Conservation (phyloP, 2,329 filamentous ascomycete species). For the Colletotrichum caudatum region DNA sequence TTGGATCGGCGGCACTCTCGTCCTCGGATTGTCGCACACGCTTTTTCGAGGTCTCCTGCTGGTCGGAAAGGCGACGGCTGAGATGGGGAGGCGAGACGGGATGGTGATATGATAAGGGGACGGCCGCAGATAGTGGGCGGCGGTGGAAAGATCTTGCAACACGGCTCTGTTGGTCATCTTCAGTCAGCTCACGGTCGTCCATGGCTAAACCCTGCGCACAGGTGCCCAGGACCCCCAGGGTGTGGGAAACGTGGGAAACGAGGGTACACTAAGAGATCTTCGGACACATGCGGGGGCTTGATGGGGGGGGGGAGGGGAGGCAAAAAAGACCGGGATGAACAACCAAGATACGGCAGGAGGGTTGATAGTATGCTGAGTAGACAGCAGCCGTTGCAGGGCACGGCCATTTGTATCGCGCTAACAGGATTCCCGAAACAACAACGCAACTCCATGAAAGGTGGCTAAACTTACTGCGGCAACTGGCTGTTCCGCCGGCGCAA, state of each 20-base stretch:
- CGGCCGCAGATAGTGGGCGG: slow-evolving; percentile 65
- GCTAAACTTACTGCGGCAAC: slow-evolving; percentile 61
- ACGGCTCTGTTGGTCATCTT: slow-evolving; percentile 57
- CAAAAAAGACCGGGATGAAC: slow-evolving; percentile 21
- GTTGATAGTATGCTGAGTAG: slow-evolving; percentile 29
- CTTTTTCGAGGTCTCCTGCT: slow-evolving; percentile 60
- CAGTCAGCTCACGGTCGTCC: slow-evolving; percentile 43
- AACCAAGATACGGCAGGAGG: slow-evolving; percentile 29
- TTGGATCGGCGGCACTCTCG: slow-evolving; percentile 56
- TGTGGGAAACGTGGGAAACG: slow-evolving; percentile 35
- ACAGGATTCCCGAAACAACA: slow-evolving; percentile 38
- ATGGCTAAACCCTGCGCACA: slow-evolving; percentile 23
- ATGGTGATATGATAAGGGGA: slow-evolving; percentile 59
- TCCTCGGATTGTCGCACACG: slow-evolving; percentile 55
- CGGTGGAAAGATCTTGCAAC: slow-evolving; percentile 60
- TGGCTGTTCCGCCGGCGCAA: slow-evolving; percentile 51
- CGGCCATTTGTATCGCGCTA: slow-evolving; percentile 36
- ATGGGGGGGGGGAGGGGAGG: slow-evolving; percentile 1
- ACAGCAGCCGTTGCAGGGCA: slow-evolving; percentile 32
- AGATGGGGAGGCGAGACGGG: slow-evolving; percentile 64
- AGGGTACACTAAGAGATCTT: slow-evolving; percentile 20
- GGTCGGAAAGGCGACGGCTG: slow-evolving; percentile 68
- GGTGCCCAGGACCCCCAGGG: slow-evolving; percentile 21
- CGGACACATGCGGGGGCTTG: slow-evolving; percentile 25
- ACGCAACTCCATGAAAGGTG: slow-evolving; percentile 24